phyloP scores from a whole-genome alignment of 1,139 yeast genomes.

The Geotrichum australiense region DNA sequence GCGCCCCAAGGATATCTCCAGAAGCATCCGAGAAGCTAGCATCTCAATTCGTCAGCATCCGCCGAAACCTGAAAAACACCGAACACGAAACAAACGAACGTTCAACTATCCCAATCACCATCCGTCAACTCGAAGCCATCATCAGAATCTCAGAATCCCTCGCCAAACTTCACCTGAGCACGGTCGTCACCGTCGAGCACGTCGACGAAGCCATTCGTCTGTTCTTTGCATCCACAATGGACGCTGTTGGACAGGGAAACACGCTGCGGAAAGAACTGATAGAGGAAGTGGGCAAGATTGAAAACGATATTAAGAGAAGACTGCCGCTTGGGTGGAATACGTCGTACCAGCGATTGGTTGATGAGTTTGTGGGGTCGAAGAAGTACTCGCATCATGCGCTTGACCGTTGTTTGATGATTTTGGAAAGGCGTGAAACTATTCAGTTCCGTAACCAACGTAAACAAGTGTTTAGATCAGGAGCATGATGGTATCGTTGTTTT shows the following conservation, averaged over 20 bases:
- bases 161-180: slow-evolving; percentile 77
- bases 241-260: slow-evolving; percentile 86
- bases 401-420: slow-evolving; percentile 71
- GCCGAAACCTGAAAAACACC: slow-evolving; percentile 73
- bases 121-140: slow-evolving; percentile 96
- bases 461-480: slow-evolving; percentile 75
- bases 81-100: slow-evolving; percentile 82
- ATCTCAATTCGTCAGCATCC: slow-evolving; percentile 88
- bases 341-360: slow-evolving; percentile 71
- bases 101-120: slow-evolving; percentile 93
- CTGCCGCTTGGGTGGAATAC: slow-evolving; percentile 97
- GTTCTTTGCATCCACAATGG: slow-evolving; percentile 96
- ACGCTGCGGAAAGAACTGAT: slow-evolving; percentile 46
- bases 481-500: slow-evolving; percentile 36
- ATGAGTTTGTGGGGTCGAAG: slow-evolving; percentile 64
- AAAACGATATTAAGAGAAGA: slow-evolving; percentile 78
- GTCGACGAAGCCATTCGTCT: slow-evolving; percentile 94
- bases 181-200: slow-evolving; percentile 81
- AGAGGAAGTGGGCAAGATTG: slow-evolving; percentile 71
- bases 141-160: slow-evolving; percentile 92
- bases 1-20: slow-evolving; percentile 87
- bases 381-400: slow-evolving; percentile 50
- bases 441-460: slow-evolving; percentile 86
- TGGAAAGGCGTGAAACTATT: slow-evolving; percentile 82
- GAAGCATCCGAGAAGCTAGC: slow-evolving; percentile 89